These are phyloP conservation scores for Teunomyces barrocoloradensis DNA, from an alignment of 805 yeast species.

Conservation along the genomic window DNA sequence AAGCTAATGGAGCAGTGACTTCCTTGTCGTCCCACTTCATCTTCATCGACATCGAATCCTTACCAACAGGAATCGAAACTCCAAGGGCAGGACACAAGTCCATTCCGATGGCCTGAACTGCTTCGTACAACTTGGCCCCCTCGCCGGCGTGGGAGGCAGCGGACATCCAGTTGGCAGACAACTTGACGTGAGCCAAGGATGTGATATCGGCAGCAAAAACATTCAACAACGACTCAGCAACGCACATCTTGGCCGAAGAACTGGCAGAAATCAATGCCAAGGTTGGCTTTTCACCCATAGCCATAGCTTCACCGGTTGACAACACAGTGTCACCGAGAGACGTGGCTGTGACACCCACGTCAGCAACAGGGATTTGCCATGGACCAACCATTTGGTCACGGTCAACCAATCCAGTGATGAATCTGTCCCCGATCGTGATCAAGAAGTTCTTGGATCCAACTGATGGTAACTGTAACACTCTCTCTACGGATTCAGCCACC, in stretches of 20 bases:
- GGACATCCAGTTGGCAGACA: conserved; percentile 99
- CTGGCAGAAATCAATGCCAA: conserved; percentile 83
- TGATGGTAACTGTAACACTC: conserved; percentile 86
- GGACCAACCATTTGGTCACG: conserved; percentile 99
- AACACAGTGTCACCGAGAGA: conserved; percentile 73
- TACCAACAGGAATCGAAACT: conserved; percentile 93
- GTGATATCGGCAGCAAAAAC: conserved; percentile 86
- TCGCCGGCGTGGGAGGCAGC: conserved; percentile 95
- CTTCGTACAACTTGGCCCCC: conserved; percentile 92
- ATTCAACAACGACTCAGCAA: conserved; percentile 91
- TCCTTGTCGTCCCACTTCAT: conserved; percentile 95
- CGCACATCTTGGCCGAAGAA: conserved; percentile 92
- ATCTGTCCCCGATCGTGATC: conserved; percentile 97
- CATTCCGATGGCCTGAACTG: conserved; percentile 93
- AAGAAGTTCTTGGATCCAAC: conserved; percentile 94
- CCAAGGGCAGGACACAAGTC: conserved; percentile 94
- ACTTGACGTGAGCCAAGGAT: conserved; percentile 67
- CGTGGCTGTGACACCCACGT: conserved; percentile 93
- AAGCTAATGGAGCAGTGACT: conserved; percentile 92
- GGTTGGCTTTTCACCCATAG: conserved; percentile 95
- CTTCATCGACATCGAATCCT: conserved; percentile 99
- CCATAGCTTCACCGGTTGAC: conserved; percentile 92
- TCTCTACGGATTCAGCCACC: conserved; percentile 64
- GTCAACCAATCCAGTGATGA: conserved; percentile 95
- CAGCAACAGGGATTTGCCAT: conserved; percentile 99